Conservation (phyloP, 371 early-diverging fungal species). For the Phascolomyces articulosus region DNA sequence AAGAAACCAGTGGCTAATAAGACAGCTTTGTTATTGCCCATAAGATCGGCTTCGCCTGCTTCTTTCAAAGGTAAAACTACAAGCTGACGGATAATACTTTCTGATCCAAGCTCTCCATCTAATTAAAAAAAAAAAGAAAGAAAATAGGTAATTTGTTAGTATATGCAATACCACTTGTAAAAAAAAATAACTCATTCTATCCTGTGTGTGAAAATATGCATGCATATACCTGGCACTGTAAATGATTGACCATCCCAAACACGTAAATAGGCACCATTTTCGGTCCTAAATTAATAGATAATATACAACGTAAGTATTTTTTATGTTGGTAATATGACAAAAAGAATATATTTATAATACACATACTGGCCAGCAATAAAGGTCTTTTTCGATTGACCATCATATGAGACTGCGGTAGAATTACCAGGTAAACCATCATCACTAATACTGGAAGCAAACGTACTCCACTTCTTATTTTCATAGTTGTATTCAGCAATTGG, state of each 20-base stretch:
- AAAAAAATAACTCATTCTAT: no score
- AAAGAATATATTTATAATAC: not conserved
- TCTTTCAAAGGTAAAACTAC: constrained; percentile 23
- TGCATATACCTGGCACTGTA: constrained; percentile 15
- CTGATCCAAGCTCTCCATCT: constrained; percentile 30
- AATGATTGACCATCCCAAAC: constrained; percentile 49
- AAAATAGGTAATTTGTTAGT: no score
- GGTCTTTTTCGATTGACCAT: constrained; percentile 30
- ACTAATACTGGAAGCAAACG: constrained; percentile 35
- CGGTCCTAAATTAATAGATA: constrained; percentile 1
- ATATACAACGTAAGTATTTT: not conserved
- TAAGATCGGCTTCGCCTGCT: constrained; percentile 1
- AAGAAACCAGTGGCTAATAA: constrained; percentile 58
- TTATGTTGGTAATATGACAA: not conserved
- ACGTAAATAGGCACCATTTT: constrained; percentile 28
- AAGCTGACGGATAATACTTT: constrained; percentile 33
- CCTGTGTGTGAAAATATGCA: not conserved
- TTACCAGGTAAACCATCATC: constrained; percentile 42
- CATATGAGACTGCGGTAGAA: constrained; percentile 34
- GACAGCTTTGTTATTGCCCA: constrained; percentile 15
- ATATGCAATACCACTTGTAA: no score
- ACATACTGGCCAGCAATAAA: constrained; percentile 48
- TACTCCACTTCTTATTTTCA: constrained; percentile 42
- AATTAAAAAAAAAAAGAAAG: no score
- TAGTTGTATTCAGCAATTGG: constrained; percentile 57